Base-by-base conservation (phyloP, 225 moss, liverwort and hornwort genomes). In the Lunularia cruciata region DNA sequence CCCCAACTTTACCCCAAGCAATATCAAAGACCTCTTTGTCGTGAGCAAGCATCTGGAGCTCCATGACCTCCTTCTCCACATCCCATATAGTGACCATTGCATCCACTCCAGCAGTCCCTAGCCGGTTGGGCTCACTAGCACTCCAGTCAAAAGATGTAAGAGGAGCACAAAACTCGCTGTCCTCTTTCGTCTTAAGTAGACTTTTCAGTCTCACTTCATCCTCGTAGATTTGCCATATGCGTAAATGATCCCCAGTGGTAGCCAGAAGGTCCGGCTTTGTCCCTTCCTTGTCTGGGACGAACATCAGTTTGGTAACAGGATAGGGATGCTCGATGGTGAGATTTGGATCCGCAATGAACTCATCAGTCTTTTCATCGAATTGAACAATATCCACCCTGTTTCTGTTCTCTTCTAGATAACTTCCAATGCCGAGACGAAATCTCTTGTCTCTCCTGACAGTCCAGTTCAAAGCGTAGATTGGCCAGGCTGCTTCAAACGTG, bases 121-220 rank as follows among this genome's bases (percentile, higher is more conserved):
- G 42, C 13, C 86, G 72, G 6, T 79, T 80, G 1, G 83, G 73
- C 73, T 91, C 86, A 12, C 77, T 63, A 28, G 85, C 83, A 76
- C 80, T 88, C 91, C 88, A 91, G 70, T 91, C 91, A 72, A 91
- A 88, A 8, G 91, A 91, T 0, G 91, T 88, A 58, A 91, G 79
- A 28, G 91, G 91, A 25, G 88, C 84, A 79, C 86, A 88, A 69
- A 78, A 86, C 65, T 87, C 79, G 75, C 78, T 85, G 63, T 83
- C 76, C 43, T 83, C 75, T 0, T 79, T 76, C 57, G 74, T 85
- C 74, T 81, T 85, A 30, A 91, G 60, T 25, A 82, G 72, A 52
- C 78, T 76, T 53, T 79, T 85, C 40, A 83, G 71, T 67, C 79
- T 78, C 73, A 91, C 88, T 27, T 59, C 63, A 18, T 91, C 85